Percentiles rank a stretch among this genome's conserved stretches.
These are phyloP conservation scores for Cordyceps pruinosa DNA, from an alignment of 2,329 filamentous ascomycete species.

Conservation along the genomic window DNA sequence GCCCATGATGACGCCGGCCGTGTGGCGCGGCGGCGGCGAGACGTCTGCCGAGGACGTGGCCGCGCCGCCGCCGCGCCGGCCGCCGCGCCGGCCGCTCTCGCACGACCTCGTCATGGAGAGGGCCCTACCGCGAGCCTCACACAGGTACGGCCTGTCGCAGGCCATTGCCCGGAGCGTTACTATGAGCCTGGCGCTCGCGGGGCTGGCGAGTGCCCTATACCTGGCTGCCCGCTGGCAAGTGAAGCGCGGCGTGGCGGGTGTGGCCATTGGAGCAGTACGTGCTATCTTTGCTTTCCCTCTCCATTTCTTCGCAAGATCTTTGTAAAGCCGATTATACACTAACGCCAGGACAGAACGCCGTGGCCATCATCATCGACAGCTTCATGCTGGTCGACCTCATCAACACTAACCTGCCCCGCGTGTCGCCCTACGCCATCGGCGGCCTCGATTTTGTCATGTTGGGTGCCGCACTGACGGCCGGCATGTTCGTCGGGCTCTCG, in stretches of 20 bases:
- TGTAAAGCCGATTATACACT: background rate
- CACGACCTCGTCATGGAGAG: slow-evolving; percentile 3
- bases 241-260: slow-evolving; percentile 4
- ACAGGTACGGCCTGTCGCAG: slow-evolving; percentile 3
- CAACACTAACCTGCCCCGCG: slow-evolving; percentile 7
- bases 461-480: slow-evolving; percentile 8
- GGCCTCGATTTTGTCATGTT: slow-evolving; percentile 11
- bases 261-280: slow-evolving; percentile 5
- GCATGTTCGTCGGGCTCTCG: slow-evolving; percentile 7
- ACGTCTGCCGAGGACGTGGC: background rate
- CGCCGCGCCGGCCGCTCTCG: background rate
- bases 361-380: slow-evolving; percentile 7
- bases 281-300: background rate
- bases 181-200: slow-evolving; percentile 2
- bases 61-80: background rate
- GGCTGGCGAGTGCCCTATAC: slow-evolving; percentile 1
- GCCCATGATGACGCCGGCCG: slow-evolving; percentile 4
- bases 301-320: background rate
- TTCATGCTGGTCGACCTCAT: slow-evolving; percentile 11
- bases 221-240: background rate
- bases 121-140: slow-evolving; percentile 3
- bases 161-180: slow-evolving; percentile 5
- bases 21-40: background rate
- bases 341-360: background rate
- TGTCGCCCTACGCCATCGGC: slow-evolving; percentile 6